A percentile compares a stretch with the other conserved stretches of the same genome.
Evolutionary conservation across 2,329 filamentous ascomycete genomes (phyloP).

Genomic region (Graphiopsis chlorocephala): DNA sequence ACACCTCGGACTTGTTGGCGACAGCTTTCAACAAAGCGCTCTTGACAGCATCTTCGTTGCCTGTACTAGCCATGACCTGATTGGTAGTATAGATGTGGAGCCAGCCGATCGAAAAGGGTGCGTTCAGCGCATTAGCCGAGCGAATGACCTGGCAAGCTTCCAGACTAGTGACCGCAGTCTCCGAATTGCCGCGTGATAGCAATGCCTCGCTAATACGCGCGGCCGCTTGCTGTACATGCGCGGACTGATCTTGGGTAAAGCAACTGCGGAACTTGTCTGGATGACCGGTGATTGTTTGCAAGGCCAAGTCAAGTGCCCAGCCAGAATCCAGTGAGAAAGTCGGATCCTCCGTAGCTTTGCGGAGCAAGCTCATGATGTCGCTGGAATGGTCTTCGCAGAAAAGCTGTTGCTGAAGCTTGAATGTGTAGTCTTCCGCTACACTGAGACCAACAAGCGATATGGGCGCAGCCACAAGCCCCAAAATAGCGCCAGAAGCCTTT

Average conservation of each 20-base stretch:
- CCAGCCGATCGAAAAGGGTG: conserved; percentile 7
- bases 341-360: conserved; percentile 19
- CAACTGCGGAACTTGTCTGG: conserved; percentile 1
- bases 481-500: not conserved
- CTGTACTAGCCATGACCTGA: not conserved
- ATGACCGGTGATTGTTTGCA: not conserved
- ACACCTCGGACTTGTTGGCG: conserved; percentile 41
- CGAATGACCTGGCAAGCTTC: conserved; percentile 11
- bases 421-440: conserved; percentile 8
- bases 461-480: conserved; percentile 10
- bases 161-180: not conserved
- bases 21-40: conserved; percentile 39
- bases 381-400: conserved; percentile 18
- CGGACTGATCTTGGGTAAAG: not conserved
- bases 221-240: not conserved
- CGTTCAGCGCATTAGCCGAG: conserved; percentile 11
- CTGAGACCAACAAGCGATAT: not conserved
- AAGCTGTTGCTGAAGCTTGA: conserved; percentile 22
- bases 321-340: not conserved
- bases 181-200: not conserved
- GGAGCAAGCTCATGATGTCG: conserved; percentile 19
- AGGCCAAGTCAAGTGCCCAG: conserved; percentile 1
- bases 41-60: conserved; percentile 16
- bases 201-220: conserved; percentile 4
- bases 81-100: not conserved